Percentiles rank a stretch among this genome's conserved stretches.
Evolutionary conservation across 805 yeast species (phyloP).

Genomic region (Starmerella geochares): DNA sequence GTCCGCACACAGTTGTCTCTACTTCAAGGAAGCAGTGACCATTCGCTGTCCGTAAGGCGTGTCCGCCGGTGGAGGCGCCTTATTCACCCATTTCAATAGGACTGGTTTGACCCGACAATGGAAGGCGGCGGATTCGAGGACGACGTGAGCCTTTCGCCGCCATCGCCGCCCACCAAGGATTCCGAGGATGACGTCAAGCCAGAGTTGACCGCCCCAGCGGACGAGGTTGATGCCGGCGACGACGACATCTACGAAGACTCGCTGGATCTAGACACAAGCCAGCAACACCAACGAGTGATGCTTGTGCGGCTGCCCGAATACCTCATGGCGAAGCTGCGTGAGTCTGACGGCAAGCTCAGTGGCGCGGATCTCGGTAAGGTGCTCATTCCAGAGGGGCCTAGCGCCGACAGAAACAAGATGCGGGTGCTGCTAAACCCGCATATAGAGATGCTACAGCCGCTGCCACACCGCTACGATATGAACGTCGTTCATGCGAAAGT

Average conservation of each 20-base stretch:
- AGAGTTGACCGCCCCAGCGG: slow-evolving; percentile 21
- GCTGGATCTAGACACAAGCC: slow-evolving; percentile 60
- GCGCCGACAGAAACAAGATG: slow-evolving; percentile 27
- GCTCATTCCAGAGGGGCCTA: slow-evolving; percentile 42
- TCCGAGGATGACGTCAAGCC: slow-evolving; percentile 20
- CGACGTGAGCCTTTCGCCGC: slow-evolving; percentile 33
- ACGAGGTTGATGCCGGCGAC: slow-evolving; percentile 26
- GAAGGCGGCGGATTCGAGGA: slow-evolving; percentile 26
- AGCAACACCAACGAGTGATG: slow-evolving; percentile 72
- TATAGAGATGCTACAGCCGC: slow-evolving; percentile 38
- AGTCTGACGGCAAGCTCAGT: slow-evolving; percentile 42
- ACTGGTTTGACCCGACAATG: not conserved
- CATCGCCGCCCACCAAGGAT: slow-evolving; percentile 25
- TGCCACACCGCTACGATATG: slow-evolving; percentile 80
- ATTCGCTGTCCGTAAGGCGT: too few relatives aligned
- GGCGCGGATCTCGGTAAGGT: slow-evolving; percentile 75
- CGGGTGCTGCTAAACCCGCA: slow-evolving; percentile 32
- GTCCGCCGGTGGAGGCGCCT: too few relatives aligned
- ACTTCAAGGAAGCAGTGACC: too few relatives aligned
- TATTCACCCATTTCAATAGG: not conserved
- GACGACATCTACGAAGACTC: slow-evolving; percentile 50
- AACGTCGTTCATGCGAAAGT: slow-evolving; percentile 69
- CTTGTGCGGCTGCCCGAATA: slow-evolving; percentile 82
- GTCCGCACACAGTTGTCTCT: too few relatives aligned
- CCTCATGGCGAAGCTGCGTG: slow-evolving; percentile 70